These are phyloP conservation scores for Acacia pycnantha DNA, from an alignment of 331 rosid genomes.

Conservation along the genomic window DNA sequence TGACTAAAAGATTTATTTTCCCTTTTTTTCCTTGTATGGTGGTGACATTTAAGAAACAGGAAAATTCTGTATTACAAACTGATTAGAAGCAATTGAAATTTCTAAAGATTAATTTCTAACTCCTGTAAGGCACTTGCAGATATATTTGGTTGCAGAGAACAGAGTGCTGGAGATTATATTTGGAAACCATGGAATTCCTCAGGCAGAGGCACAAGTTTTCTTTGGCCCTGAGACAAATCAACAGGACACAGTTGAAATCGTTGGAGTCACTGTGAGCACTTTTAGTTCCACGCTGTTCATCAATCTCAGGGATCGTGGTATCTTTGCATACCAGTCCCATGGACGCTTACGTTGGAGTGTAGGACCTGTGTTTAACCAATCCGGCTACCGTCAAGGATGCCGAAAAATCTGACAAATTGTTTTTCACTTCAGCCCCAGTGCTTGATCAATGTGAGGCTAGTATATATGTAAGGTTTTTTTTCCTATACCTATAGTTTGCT, in stretches of 20 bases:
- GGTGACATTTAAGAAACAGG: not conserved
- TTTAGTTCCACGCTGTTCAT: slow-evolving; percentile 47
- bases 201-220: slow-evolving; percentile 44
- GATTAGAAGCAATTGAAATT: not conserved
- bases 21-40: not conserved
- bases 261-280: slow-evolving; percentile 68
- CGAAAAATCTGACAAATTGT: slow-evolving; percentile 52
- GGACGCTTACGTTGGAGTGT: slow-evolving; percentile 65
- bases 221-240: slow-evolving; percentile 47
- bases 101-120: not conserved
- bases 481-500: slow-evolving; percentile 22
- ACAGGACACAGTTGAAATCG: slow-evolving; percentile 44
- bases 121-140: slow-evolving; percentile 37
- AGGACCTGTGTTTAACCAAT: slow-evolving; percentile 70
- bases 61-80: not conserved
- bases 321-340: slow-evolving; percentile 50
- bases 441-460: slow-evolving; percentile 85
- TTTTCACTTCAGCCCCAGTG: slow-evolving; percentile 64
- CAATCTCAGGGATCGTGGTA: slow-evolving; percentile 56
- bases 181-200: slow-evolving; percentile 35
- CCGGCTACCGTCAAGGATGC: slow-evolving; percentile 76
- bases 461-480: slow-evolving; percentile 62
- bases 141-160: slow-evolving; percentile 71
- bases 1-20: too few relatives aligned
- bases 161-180: slow-evolving; percentile 57